Evolutionary conservation across 2,329 filamentous ascomycete species (phyloP), one percentile per base, ranked within the genome.

Genomic region (Apiospora marii): DNA sequence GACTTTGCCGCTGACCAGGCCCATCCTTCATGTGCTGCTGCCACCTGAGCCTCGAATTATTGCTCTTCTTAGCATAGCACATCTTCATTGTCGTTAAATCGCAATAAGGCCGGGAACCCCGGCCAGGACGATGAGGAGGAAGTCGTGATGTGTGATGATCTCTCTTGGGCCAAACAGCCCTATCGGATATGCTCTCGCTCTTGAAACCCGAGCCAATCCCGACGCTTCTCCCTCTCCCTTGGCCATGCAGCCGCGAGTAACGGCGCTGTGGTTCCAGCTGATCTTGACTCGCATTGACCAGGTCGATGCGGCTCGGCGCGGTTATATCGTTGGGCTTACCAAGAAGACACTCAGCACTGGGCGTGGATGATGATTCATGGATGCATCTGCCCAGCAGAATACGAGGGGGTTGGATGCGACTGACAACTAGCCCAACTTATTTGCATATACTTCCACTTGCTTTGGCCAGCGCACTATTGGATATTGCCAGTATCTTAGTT

Each of bases 261-360:
- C 58, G 34, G 58, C 12, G 16, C 13, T 8, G 58, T 41, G 22
- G 19, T 41, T 14, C 58, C 58, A 64, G 34, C 58, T 41, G 58
- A 64, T 41, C 58, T 64, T 41, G 58, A 41, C 34, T 64, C 58
- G 58, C 58, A 64, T 37, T n/a, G 58, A 64, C 58, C 22, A 41
- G 34, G 10, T 22, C 58, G 58, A 24, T 8, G 34, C 58, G 58
- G 30, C 34, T 41, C 58, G 34, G 19, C 58, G 58, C 34, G 22
- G 14, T 8, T 61, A 61, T 61, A 37, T 61, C 16, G 37, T 37
- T 22, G 7, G 30, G 53, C 53, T 37, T n/a, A 22, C 22, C 53
- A 37, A 7, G 30, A 61, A 30, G 53, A 16, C 19, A n/a, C 30
- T 22, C 53, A 22, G 37, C 34, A 64, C 34, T 41, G 58, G 34